Percentiles rank a stretch among this genome's conserved stretches.
Conservation (phyloP, 164 flowering plant genomes). For the Umbilicus rupestris region DNA sequence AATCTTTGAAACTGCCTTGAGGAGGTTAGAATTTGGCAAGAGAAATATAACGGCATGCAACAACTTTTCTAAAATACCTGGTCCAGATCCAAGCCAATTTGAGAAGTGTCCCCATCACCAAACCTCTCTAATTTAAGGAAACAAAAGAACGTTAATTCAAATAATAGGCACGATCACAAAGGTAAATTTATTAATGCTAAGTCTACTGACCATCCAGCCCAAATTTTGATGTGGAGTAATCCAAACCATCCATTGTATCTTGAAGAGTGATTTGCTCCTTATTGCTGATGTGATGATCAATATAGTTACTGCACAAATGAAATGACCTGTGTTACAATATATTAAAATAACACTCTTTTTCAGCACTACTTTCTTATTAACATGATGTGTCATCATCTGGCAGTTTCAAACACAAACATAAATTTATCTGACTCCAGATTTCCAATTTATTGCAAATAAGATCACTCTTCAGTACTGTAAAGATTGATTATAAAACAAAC, state of each 20-base stretch:
- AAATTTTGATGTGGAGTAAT: slow-evolving; percentile 84
- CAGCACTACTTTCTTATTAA: background rate
- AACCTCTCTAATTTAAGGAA: slow-evolving; percentile 58
- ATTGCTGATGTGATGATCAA: slow-evolving; percentile 91
- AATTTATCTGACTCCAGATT: background rate
- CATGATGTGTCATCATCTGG: background rate
- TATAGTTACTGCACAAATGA: slow-evolving; percentile 75
- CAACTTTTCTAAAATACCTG: slow-evolving; percentile 45
- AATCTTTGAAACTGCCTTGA: background rate
- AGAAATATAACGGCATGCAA: background rate
- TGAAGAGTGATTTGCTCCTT: slow-evolving; percentile 96
- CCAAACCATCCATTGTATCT: slow-evolving; percentile 85
- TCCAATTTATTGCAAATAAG: background rate
- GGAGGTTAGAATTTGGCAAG: background rate
- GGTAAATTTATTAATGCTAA: background rate
- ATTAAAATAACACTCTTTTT: background rate
- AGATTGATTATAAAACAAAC: slow-evolving; percentile 34
- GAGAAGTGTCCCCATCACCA: slow-evolving; percentile 95
- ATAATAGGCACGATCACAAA: background rate
- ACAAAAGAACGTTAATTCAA: slow-evolving; percentile 10
- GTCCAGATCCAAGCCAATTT: slow-evolving; percentile 76
- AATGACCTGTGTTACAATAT: slow-evolving; percentile 5
- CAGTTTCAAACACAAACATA: background rate
- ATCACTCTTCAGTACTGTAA: background rate
- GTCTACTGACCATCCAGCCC: slow-evolving; percentile 82